Conservation (phyloP, 83 land plant genomes). For the Picea abies region DNA sequence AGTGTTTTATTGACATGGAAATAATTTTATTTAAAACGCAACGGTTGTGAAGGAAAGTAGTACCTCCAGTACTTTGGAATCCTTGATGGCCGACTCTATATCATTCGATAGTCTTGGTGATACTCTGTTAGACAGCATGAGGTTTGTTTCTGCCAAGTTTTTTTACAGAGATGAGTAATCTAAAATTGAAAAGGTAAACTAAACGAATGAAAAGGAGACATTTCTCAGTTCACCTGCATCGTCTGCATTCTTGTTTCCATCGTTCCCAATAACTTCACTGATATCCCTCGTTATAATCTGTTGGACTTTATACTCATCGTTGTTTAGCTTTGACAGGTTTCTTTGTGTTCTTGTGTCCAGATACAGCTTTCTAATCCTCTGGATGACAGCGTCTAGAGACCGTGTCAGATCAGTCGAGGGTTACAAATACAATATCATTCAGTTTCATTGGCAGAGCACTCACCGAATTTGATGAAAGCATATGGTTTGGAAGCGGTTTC, state of each 20-base stretch:
- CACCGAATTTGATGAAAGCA: slow-evolving; percentile 35
- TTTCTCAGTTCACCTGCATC: neutral
- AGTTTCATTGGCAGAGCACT: neutral
- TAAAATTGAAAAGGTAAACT: too few relatives aligned
- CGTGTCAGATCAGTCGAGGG: too few relatives aligned
- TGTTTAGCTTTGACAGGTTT: slow-evolving; percentile 16
- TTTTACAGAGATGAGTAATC: neutral
- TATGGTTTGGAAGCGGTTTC: slow-evolving; percentile 30
- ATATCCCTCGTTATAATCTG: neutral
- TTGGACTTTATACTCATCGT: neutral
- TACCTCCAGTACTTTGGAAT: slow-evolving; percentile 5
- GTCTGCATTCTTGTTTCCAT: neutral
- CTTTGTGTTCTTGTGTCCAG: slow-evolving; percentile 13
- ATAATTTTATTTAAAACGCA: neutral
- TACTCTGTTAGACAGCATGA: too few relatives aligned
- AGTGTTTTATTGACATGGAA: too few relatives aligned
- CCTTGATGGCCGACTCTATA: slow-evolving; percentile 11
- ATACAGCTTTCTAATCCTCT: slow-evolving; percentile 11
- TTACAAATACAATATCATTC: neutral
- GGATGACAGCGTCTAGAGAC: neutral
- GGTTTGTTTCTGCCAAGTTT: slow-evolving; percentile 3
- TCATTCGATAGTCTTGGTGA: neutral
- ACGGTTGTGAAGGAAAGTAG: neutral
- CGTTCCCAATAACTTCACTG: neutral
- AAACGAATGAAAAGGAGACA: neutral